Base-by-base conservation (phyloP, 2,329 filamentous ascomycete genomes). In the Penicillium sclerotigenum region DNA sequence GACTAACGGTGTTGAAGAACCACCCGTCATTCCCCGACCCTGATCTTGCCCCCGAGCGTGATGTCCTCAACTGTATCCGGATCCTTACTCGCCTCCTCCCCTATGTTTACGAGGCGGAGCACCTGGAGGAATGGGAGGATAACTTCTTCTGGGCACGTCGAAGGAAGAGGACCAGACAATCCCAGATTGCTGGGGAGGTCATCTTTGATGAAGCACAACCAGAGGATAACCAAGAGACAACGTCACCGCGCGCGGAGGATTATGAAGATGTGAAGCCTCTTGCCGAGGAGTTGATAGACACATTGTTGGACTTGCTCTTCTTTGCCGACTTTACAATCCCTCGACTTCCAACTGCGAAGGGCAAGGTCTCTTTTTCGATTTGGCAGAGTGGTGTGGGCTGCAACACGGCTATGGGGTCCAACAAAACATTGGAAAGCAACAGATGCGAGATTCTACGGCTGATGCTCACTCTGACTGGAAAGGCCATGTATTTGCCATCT, bases 321-420 rank as follows among this genome's bases (percentile, higher is more conserved):
- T 96, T 90, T 72, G 87, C 89, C 9, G 90, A 91, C 53, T 88
- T 99, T 67, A 96, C 93, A 0, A 82, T 97, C 16, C 90, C 93
- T 10, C 84, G 81, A 56, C 83, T 89, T 40, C 81, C 85, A 14
- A 81, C 86, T 54, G 84, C 85, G 52, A 91, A 88, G 68, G 83
- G 83, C 60, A 95, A 94, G 72, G 89, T 97, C 54, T 89, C 88
- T 8, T 96, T 94, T 75, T 88, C 91, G 52, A 97, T 99, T 71
- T 99, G 94, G 94, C 91, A 97, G 77, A 97, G 90, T 69, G 94
- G 94, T 46, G 93, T 99, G 29, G 94, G 94, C 14, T 97, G 93
- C 79, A 96, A 96, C 73, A 90, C 89, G 16, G 85, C 91, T 5
- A 86, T 95, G 65, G 87, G 87, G 10, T 93, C 91, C 4, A 97